Evolutionary conservation across 257 asterid genomes (phyloP).

Genomic region (Jaltomata sinuosa): DNA sequence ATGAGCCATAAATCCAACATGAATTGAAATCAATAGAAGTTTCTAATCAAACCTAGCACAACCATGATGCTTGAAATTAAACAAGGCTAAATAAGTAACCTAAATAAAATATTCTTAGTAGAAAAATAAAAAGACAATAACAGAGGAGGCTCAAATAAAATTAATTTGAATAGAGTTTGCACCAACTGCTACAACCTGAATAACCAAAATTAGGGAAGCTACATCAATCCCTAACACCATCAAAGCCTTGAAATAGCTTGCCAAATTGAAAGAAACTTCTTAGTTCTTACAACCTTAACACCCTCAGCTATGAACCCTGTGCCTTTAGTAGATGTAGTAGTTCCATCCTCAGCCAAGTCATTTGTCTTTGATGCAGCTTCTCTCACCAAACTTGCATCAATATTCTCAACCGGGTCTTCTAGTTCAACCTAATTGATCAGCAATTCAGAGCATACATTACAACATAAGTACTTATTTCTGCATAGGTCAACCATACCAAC

Average conservation of each 20-base stretch:
- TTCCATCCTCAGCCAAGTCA: constrained; percentile 98
- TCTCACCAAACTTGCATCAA: constrained; percentile 94
- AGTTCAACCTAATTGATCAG: constrained; percentile 69
- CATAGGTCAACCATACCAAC: background rate
- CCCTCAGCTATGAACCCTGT: constrained; percentile 95
- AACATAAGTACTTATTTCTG: background rate
- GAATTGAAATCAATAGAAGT: background rate
- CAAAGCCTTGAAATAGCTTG: background rate
- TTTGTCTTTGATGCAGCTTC: constrained; percentile 98
- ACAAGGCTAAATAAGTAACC: background rate
- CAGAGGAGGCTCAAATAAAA: background rate
- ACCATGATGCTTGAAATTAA: background rate
- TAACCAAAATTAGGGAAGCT: background rate
- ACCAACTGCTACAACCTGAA: constrained; percentile 96
- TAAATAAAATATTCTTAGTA: background rate
- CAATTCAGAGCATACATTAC: background rate
- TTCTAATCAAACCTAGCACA: background rate
- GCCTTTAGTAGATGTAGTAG: constrained; percentile 99
- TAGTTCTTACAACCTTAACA: constrained; percentile 77
- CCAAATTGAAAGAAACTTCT: background rate
- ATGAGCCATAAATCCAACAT: background rate
- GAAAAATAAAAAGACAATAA: background rate
- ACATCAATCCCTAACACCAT: background rate
- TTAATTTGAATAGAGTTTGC: constrained; percentile 86
- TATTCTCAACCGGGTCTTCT: constrained; percentile 97